Conservation (phyloP, 2,329 filamentous ascomycete genomes). For the Bisporella sp. region DNA sequence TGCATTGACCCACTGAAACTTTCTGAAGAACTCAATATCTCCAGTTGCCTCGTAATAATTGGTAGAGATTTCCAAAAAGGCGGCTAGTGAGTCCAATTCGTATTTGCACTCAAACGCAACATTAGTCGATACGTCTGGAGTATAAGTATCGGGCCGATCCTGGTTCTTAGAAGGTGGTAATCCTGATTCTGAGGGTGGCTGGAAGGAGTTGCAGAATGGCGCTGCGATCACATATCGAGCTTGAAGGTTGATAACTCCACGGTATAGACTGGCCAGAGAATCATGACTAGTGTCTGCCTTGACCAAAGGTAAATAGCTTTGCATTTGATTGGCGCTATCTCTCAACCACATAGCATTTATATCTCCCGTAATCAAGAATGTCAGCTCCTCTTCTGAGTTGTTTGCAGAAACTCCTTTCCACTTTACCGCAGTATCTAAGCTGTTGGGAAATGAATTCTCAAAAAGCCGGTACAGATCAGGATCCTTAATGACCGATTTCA, state of each 20-base stretch:
- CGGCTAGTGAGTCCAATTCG: constrained; percentile 83
- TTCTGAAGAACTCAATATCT: constrained; percentile 67
- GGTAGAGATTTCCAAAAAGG: constrained; percentile 75
- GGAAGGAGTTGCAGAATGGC: constrained; percentile 88
- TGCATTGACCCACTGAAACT: constrained; percentile 64
- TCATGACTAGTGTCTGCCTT: constrained; percentile 43
- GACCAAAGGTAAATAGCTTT: constrained; percentile 59
- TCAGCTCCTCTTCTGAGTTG: constrained; percentile 54
- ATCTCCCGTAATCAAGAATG: constrained; percentile 51
- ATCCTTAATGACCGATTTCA: constrained; percentile 65
- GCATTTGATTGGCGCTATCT: constrained; percentile 72
- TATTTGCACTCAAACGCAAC: constrained; percentile 94
- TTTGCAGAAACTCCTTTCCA: constrained; percentile 57
- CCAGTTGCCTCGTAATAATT: constrained; percentile 71
- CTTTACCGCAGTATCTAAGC: constrained; percentile 63
- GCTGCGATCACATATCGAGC: constrained; percentile 58
- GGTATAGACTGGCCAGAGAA: constrained; percentile 60
- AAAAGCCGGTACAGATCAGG: constrained; percentile 69
- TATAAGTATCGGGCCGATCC: constrained; percentile 52
- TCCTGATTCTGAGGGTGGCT: constrained; percentile 71
- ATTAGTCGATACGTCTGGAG: constrained; percentile 63
- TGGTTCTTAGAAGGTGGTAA: constrained; percentile 51
- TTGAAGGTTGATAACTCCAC: constrained; percentile 67
- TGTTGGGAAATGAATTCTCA: constrained; percentile 67
- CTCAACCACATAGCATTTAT: constrained; percentile 87